Percentiles rank a stretch among this genome's conserved stretches.
Conservation (phyloP, 2,329 filamentous ascomycete genomes). For the Aspergillus fumigatiaffinis region DNA sequence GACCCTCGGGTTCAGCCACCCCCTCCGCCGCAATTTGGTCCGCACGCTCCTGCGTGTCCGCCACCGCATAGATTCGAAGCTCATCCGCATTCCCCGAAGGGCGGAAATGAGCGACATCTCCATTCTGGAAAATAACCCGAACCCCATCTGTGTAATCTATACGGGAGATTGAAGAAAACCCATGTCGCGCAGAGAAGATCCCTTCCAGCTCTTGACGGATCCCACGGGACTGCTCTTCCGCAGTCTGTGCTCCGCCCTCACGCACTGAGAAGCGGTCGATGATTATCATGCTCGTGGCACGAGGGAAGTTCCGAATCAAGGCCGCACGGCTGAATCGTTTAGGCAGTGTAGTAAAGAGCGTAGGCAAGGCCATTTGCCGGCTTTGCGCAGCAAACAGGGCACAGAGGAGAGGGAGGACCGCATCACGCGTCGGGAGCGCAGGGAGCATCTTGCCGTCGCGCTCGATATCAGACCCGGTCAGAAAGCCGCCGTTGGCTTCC, state of each 20-base stretch:
- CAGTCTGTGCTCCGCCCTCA: slow-evolving; percentile 16
- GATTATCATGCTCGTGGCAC: slow-evolving; percentile 28
- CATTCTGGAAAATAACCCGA: slow-evolving; percentile 27
- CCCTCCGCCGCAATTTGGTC: slow-evolving; percentile 25
- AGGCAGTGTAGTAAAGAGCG: slow-evolving; percentile 27
- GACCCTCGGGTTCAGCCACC: slow-evolving; percentile 24
- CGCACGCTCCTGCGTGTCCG: slow-evolving; percentile 27
- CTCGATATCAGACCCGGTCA: slow-evolving; percentile 28
- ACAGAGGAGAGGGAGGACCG: slow-evolving; percentile 28
- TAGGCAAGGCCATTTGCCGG: slow-evolving; percentile 21
- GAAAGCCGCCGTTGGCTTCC: slow-evolving; percentile 34
- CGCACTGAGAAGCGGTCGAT: slow-evolving; percentile 25
- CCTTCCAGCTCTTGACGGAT: slow-evolving; percentile 23
- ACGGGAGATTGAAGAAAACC: slow-evolving; percentile 21
- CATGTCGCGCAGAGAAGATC: slow-evolving; percentile 24
- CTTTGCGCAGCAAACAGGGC: slow-evolving; percentile 26
- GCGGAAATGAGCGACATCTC: slow-evolving; percentile 31
- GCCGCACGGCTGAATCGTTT: slow-evolving; percentile 27
- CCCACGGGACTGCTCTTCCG: slow-evolving; percentile 11
- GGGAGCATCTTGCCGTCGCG: slow-evolving; percentile 24
- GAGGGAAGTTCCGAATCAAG: slow-evolving; percentile 31
- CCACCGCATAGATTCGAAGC: slow-evolving; percentile 31
- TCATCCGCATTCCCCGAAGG: slow-evolving; percentile 34
- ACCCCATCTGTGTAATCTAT: slow-evolving; percentile 32
- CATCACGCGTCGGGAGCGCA: slow-evolving; percentile 30